These are phyloP conservation scores for Angophora floribunda DNA, from an alignment of 345 rosid genomes.

Conservation along the genomic window DNA sequence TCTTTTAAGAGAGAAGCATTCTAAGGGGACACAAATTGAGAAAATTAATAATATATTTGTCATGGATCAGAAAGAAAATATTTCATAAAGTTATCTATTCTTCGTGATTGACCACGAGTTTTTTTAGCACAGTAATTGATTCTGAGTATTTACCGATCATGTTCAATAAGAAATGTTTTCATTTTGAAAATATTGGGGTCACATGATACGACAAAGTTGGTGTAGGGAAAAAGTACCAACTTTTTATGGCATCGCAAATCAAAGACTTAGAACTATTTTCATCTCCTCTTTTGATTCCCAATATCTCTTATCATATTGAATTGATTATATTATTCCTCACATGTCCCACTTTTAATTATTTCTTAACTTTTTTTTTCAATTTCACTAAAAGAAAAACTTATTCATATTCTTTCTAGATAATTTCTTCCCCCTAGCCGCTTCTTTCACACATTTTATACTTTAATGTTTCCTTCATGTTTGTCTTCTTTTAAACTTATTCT, in stretches of 20 bases:
- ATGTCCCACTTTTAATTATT: fast-evolving
- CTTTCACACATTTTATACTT: too few species aligned
- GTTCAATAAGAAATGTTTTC: too few species aligned
- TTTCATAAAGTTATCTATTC: neutral
- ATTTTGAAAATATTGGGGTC: neutral
- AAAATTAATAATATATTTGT: neutral
- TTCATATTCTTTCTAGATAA: neutral
- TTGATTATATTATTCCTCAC: fast-evolving
- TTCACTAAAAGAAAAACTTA: too few species aligned
- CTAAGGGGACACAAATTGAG: neutral
- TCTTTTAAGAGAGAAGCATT: neutral
- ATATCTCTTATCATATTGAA: too few species aligned
- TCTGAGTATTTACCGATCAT: too few species aligned
- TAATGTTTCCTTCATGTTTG: too few species aligned
- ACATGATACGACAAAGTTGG: neutral
- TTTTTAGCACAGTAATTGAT: neutral
- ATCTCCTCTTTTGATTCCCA: neutral
- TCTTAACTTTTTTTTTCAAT: too few species aligned
- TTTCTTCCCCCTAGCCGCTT: too few species aligned
- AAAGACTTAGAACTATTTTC: too few species aligned
- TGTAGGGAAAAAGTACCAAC: neutral
- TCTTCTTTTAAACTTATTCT: too few species aligned
- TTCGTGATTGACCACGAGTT: neutral
- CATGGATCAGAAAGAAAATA: neutral
- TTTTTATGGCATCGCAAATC: neutral